A percentile compares a stretch with the other conserved stretches of the same genome.
These are phyloP conservation scores for Leccinum barrowsii DNA, from an alignment of 768 basidiomycete genomes.

Conservation along the genomic window DNA sequence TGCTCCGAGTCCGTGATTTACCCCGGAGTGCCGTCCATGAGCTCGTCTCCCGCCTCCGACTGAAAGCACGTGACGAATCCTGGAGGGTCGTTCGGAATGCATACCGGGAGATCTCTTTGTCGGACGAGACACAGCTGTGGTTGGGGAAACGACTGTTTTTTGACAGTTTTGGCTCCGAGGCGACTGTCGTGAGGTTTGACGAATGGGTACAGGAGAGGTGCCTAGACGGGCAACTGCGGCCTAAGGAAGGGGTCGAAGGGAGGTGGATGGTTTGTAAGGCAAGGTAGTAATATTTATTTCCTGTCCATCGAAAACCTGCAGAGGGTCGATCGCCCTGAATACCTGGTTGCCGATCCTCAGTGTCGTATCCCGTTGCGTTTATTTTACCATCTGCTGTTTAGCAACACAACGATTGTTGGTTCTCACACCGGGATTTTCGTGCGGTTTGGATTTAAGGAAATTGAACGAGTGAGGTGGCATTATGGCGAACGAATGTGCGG, in stretches of 20 bases:
- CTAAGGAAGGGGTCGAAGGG: slow-evolving; percentile 54
- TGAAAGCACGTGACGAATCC: slow-evolving; percentile 47
- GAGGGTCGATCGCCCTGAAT: background rate
- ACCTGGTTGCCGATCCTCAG: background rate
- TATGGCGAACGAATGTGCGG: background rate
- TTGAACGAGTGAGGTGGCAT: background rate
- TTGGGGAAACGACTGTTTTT: slow-evolving; percentile 47
- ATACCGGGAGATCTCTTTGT: slow-evolving; percentile 55
- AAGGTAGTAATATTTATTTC: slow-evolving; percentile 23
- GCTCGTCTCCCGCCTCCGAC: slow-evolving; percentile 46
- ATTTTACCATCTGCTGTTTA: too few relatives aligned
- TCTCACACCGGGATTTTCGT: background rate
- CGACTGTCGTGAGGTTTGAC: slow-evolving; percentile 34
- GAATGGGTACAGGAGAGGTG: slow-evolving; percentile 51
- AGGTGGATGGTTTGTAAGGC: slow-evolving; percentile 62
- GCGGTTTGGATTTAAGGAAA: background rate
- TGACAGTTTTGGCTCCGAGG: slow-evolving; percentile 31
- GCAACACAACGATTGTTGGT: background rate
- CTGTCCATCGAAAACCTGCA: background rate
- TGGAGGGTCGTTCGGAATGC: slow-evolving; percentile 60
- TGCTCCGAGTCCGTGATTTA: slow-evolving; percentile 20
- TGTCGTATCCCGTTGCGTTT: background rate
- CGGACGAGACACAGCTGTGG: slow-evolving; percentile 44
- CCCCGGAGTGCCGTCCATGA: slow-evolving; percentile 41
- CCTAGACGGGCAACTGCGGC: slow-evolving; percentile 44